phyloP scores from a whole-genome alignment of 305 asterid genomes.

The Fraxinus albicans region DNA sequence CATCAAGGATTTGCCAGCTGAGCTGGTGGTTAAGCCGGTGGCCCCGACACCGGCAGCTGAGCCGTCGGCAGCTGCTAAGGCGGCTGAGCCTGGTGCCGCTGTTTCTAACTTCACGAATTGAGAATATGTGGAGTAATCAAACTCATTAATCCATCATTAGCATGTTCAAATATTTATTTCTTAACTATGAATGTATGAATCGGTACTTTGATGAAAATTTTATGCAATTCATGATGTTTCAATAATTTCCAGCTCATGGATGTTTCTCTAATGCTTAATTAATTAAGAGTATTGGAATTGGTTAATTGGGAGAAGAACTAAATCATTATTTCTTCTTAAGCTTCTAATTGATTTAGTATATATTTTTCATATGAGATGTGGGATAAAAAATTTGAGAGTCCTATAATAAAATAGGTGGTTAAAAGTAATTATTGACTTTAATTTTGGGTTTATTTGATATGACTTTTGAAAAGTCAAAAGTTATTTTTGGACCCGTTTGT shows the following conservation, averaged over 20 bases:
- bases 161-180: neutral
- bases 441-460: too few species aligned
- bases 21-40: slow-evolving; percentile 51
- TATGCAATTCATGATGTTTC: neutral
- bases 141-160: neutral
- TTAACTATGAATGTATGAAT: neutral
- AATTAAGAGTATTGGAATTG: neutral
- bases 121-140: neutral
- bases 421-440: too few species aligned
- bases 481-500: too few species aligned
- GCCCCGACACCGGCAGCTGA: slow-evolving; percentile 49
- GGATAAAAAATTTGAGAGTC: too few species aligned
- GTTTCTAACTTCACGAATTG: slow-evolving; percentile 44
- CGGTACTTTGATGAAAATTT: neutral
- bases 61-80: slow-evolving; percentile 56
- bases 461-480: too few species aligned
- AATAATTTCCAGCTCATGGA: neutral
- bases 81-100: slow-evolving; percentile 42
- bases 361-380: too few species aligned
- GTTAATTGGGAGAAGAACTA: neutral
- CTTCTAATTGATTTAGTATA: too few species aligned
- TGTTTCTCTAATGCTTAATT: neutral
- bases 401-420: too few species aligned
- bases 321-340: neutral
- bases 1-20: slow-evolving; percentile 57